Percentiles rank a stretch among this genome's conserved stretches.
These are phyloP conservation scores for Daldinia grandis DNA, from an alignment of 495 filamentous ascomycete genomes.

Conservation along the genomic window DNA sequence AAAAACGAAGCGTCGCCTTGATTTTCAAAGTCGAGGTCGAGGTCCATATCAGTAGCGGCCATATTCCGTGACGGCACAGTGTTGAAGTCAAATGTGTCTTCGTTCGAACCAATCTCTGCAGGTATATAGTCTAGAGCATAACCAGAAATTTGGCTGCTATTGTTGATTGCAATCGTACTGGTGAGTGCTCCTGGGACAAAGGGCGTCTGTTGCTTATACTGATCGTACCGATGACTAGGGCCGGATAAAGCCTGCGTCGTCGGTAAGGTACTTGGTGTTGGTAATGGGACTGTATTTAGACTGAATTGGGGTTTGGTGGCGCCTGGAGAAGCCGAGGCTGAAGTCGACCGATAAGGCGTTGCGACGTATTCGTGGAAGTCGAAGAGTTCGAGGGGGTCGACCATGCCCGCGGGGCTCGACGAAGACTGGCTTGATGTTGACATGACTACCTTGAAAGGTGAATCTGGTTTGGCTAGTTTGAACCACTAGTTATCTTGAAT, in stretches of 20 bases:
- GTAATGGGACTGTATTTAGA: constrained; percentile 50
- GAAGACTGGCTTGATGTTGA: constrained; percentile 45
- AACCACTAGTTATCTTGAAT: neutral
- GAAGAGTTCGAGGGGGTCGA: constrained; percentile 46
- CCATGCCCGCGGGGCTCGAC: constrained; percentile 42
- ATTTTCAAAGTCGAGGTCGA: constrained; percentile 72
- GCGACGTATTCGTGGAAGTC: constrained; percentile 60
- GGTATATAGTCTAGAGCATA: constrained; percentile 63
- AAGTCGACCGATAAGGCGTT: constrained; percentile 55
- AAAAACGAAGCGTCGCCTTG: constrained; percentile 61
- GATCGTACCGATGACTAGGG: constrained; percentile 92
- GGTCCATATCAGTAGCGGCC: constrained; percentile 64
- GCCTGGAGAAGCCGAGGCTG: constrained; percentile 57
- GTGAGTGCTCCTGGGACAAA: constrained; percentile 80
- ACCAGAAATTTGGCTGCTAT: constrained; percentile 61
- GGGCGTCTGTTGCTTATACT: constrained; percentile 90
- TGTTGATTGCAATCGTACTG: constrained; percentile 71
- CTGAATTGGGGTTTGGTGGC: constrained; percentile 50
- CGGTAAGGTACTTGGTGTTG: constrained; percentile 48
- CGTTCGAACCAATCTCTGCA: constrained; percentile 53
- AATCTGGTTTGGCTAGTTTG: neutral
- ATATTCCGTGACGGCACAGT: constrained; percentile 56
- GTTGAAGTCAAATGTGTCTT: constrained; percentile 68
- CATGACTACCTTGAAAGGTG: constrained; percentile 9
- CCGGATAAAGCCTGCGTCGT: constrained; percentile 69